Conservation (phyloP, 306 rosid genomes). For the Lablab purpureus region DNA sequence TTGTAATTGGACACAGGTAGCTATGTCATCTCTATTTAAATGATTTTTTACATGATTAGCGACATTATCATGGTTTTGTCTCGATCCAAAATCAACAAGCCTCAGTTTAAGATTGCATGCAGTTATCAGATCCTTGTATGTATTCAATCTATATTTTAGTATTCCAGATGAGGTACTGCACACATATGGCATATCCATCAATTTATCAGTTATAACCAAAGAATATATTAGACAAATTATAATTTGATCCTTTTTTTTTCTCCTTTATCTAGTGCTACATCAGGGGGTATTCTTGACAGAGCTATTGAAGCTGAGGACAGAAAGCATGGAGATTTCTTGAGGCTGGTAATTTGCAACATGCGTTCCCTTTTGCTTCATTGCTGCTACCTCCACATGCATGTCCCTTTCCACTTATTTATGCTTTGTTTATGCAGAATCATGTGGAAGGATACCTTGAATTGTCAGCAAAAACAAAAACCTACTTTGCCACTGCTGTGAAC, state of each 20-base stretch:
- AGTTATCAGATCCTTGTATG: neutral
- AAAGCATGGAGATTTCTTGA: constrained; percentile 94
- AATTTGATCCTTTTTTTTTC: constrained; percentile 16
- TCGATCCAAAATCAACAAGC: constrained; percentile 8
- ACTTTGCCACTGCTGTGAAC: constrained; percentile 85
- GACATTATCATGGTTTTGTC: neutral
- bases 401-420: constrained; percentile 27
- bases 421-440: constrained; percentile 70
- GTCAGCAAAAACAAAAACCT: constrained; percentile 93
- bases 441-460: constrained; percentile 98
- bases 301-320: constrained; percentile 96
- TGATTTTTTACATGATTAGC: constrained; percentile 22
- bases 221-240: constrained; percentile 21
- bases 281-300: constrained; percentile 98
- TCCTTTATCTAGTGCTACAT: constrained; percentile 76
- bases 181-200: neutral
- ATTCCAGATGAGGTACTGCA: constrained; percentile 18
- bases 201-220: constrained; percentile 14
- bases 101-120: neutral
- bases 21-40: constrained; percentile 31
- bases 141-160: neutral
- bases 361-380: constrained; percentile 31
- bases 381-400: neutral
- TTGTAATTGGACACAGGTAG: constrained; percentile 97
- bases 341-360: constrained; percentile 71